Evolutionary conservation across 1,284 basidiomycete genomes (phyloP), one percentile per base, ranked within the genome.

Genomic region (Hymenochaete sp.): DNA sequence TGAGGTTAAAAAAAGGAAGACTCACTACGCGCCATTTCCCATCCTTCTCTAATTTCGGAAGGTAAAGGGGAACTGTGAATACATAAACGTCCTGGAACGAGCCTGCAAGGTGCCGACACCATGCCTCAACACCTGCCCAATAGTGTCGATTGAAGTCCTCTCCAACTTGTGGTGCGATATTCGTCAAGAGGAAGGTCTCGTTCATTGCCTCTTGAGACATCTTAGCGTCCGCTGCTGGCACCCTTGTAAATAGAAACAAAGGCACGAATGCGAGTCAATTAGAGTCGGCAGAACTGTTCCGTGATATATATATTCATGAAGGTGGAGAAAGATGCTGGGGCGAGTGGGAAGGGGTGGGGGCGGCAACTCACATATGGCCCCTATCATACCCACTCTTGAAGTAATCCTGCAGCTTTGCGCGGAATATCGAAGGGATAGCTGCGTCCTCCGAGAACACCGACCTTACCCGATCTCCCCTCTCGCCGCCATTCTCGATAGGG

Each of bases 111-210:
- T 84, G 74, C 22, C 96, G 75, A 61, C 92, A 95, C 81, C 95
- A 98, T 57, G 96, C 86, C 65, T 98, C 96, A 8, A 93, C 64
- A 61, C 93, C 96, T 7, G 93, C 93, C 93, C 93, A 97, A 61
- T 96, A 98, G 61, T 98, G 92, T 44, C 96, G 72, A 61, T 98
- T 99, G 72, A 98, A 98, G 0, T 95, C 95, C 37, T 80, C 88
- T 2, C 96, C 96, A 9, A 98, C 92, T 73, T 98, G 96, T 28
- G 96, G 96, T 1, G 96, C 93, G 46, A 98, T 98, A 60, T 99
- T 99, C 3, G 89, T 83, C 40, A 99, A 67, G 33, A 88, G 67
- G 65, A 99, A 98, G 0, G 96, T 99, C 67, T 98, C 92, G 62
- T 98, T 66, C 95, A 98, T 98, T 3, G 95, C 96, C 48, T 78